These are phyloP conservation scores for Pseudocercospora fuligena DNA, from an alignment of 2,329 filamentous ascomycete species.

Conservation along the genomic window DNA sequence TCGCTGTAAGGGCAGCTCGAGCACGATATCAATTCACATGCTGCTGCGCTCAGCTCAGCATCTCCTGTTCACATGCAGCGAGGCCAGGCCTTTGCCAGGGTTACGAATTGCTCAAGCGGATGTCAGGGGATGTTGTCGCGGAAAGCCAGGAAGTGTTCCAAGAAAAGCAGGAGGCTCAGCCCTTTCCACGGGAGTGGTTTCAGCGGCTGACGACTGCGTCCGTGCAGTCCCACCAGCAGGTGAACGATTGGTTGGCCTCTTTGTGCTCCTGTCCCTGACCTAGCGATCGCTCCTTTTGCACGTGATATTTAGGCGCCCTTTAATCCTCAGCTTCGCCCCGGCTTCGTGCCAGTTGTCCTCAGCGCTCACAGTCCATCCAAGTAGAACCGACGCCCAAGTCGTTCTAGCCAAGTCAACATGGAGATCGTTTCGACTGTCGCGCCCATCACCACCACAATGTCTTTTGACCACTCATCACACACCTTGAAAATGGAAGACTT, in stretches of 20 bases:
- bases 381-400: conserved; percentile 8
- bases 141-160: neutral
- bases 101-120: neutral
- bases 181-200: neutral
- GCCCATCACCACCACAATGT: neutral
- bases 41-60: too few relatives aligned
- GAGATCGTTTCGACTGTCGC: neutral
- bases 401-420: conserved; percentile 10
- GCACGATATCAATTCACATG: neutral
- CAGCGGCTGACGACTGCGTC: neutral
- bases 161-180: neutral
- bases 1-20: neutral
- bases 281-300: neutral
- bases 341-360: neutral
- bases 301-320: neutral
- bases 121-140: neutral
- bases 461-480: neutral
- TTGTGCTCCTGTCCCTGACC: neutral
- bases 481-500: neutral
- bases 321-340: neutral
- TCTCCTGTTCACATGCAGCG: too few relatives aligned
- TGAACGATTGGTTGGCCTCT: neutral
- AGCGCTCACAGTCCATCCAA: neutral
- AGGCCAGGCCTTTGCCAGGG: neutral
- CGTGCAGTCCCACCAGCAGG: neutral